phyloP scores from a whole-genome alignment of 495 filamentous ascomycete genomes.

The Penicillium angulare region DNA sequence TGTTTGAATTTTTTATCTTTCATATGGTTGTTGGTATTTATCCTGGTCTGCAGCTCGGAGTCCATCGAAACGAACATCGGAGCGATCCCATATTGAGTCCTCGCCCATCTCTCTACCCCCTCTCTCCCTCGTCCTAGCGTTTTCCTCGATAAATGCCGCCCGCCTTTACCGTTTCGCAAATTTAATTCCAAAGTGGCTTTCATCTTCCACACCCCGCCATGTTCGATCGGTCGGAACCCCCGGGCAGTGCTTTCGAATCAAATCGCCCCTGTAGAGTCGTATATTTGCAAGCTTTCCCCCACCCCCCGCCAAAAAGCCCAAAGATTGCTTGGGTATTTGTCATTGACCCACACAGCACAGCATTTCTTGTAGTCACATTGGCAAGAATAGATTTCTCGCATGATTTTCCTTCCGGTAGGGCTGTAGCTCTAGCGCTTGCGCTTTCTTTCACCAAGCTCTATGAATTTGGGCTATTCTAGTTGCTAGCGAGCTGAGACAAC shows the following conservation, averaged over 20 bases:
- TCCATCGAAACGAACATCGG: constrained; percentile 42
- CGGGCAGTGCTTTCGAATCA: not conserved
- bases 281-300: not conserved
- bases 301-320: too few species aligned
- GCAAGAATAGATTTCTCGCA: too few species aligned
- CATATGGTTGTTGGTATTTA: constrained; percentile 29
- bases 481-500: too few species aligned
- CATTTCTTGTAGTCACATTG: too few species aligned
- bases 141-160: constrained; percentile 33
- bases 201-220: constrained; percentile 27
- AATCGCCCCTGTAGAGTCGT: constrained; percentile 15
- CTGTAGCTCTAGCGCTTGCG: too few species aligned
- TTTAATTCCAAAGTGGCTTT: constrained; percentile 35
- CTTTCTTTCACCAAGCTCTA: too few species aligned
- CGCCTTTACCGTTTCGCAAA: constrained; percentile 35
- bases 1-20: constrained; percentile 9
- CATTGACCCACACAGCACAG: too few species aligned
- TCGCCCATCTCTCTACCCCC: constrained; percentile 26
- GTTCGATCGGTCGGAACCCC: constrained; percentile 27
- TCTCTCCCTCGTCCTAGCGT: constrained; percentile 30
- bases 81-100: constrained; percentile 29
- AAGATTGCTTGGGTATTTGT: not conserved
- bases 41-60: constrained; percentile 45
- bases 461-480: too few species aligned
- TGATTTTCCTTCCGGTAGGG: too few species aligned